Percentiles rank a stretch among this genome's conserved stretches.
Conservation (phyloP, 805 yeast species). For the Ascoidea asiatica region DNA sequence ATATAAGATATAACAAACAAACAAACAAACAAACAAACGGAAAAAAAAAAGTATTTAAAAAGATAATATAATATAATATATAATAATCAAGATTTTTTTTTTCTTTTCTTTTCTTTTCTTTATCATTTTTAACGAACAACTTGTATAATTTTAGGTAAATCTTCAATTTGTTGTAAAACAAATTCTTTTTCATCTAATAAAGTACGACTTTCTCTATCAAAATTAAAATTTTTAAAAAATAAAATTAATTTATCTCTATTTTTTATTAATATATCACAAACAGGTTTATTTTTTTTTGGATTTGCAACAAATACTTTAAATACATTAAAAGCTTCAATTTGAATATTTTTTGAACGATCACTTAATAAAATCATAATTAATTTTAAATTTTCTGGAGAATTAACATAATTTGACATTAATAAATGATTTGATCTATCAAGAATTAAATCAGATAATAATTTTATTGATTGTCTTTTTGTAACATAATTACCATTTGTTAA, state of each 20-base stretch:
- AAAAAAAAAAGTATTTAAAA: too few species aligned
- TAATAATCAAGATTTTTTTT: too few species aligned
- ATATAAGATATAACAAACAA: too few species aligned
- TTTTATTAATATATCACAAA: slow-evolving; percentile 69
- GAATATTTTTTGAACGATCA: slow-evolving; percentile 82
- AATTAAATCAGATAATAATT: slow-evolving; percentile 59
- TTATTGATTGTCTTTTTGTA: slow-evolving; percentile 81
- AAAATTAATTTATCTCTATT: slow-evolving; percentile 66
- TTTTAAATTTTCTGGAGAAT: slow-evolving; percentile 71
- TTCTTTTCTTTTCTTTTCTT: too few species aligned
- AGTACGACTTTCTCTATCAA: slow-evolving; percentile 37
- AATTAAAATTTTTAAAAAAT: slow-evolving; percentile 54
- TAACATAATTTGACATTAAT: slow-evolving; percentile 66
- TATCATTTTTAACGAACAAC: too few species aligned
- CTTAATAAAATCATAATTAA: slow-evolving; percentile 74
- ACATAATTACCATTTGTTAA: slow-evolving; percentile 77
- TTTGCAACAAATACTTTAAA: slow-evolving; percentile 95
- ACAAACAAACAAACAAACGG: too few species aligned
- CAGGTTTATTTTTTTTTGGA: slow-evolving; percentile 74
- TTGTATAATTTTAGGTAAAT: slow-evolving; percentile 43
- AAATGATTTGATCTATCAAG: slow-evolving; percentile 56
- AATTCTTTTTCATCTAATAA: slow-evolving; percentile 73
- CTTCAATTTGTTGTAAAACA: slow-evolving; percentile 60
- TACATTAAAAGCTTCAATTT: slow-evolving; percentile 81
- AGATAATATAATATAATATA: too few species aligned